Base-by-base conservation (phyloP, 2,329 filamentous ascomycete genomes). In the Trichoderma hamatum region DNA sequence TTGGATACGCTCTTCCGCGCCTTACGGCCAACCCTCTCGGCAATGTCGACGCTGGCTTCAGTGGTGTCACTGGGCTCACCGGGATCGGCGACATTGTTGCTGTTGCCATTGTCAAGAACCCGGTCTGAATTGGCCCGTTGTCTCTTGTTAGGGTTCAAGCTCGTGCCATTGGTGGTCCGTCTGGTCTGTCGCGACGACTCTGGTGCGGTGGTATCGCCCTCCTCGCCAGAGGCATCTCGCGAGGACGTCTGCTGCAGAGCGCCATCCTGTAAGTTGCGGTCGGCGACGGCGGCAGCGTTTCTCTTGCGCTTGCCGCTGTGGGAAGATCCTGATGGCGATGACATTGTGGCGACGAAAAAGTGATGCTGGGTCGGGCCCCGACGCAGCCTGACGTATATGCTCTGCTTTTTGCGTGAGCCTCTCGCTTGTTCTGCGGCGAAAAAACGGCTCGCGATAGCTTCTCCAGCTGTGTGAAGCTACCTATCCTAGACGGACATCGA, bases 191-290 rank as follows among this genome's bases (percentile, higher is more conserved):
- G 83, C 66, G 80, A 81, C 54, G 84, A 85, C 77, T 90, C 86
- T 71, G 86, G 86, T 64, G 91, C 87, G 19, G 90, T 90, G 73
- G 92, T 92, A 75, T 91, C 90, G 75, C 88, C 90, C 78, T 95
- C 93, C 81, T 97, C 92, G 72, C 86, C 92, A 19, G 92, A 95
- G 70, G 92, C 92, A 82, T 96, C 92, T 77, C 92, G 88, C 43
- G 92, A 94, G 21, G 92, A 93, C 43, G 91, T 88, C 73, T 90
- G 85, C 73, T 90, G 85, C 61, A 89, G 77, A 70, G 80, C 84
- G 76, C 90, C 87, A 67, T 88, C 85, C 69, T 86, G 68, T 71
- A 76, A 68, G 70, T 74, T 73, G 80, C 85, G 82, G 71, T 82
- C 79, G 63, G 30, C 66, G n/a, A 82, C 79, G 70, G 79, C 84